A percentile compares a stretch with the other conserved stretches of the same genome.
Evolutionary conservation across 306 rosid species (phyloP).

Genomic region (Medicago lupulina): DNA sequence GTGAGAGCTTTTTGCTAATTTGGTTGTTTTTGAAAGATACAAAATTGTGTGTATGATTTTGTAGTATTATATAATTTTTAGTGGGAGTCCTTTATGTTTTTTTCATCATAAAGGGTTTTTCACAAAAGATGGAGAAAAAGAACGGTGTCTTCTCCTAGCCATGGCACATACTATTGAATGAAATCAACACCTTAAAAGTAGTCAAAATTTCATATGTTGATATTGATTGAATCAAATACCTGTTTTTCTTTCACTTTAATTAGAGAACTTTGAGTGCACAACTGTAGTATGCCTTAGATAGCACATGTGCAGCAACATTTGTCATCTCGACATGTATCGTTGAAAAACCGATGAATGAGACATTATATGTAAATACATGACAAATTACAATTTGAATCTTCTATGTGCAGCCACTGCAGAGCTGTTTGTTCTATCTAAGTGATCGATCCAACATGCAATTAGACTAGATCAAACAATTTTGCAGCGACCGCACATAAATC

Average conservation of each 20-base stretch:
- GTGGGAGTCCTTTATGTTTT: conserved; percentile 43
- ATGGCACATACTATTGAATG: conserved; percentile 9
- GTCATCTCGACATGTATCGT: neutral
- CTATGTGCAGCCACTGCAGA: neutral
- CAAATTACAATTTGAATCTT: neutral
- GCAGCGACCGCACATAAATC: neutral
- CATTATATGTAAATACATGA: neutral
- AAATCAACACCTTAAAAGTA: conserved; percentile 38
- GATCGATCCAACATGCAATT: neutral
- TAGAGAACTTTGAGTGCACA: neutral
- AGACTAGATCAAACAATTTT: neutral
- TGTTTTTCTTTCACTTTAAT: neutral
- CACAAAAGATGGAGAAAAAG: conserved; percentile 39
- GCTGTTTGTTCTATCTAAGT: neutral
- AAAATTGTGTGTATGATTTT: conserved; percentile 45
- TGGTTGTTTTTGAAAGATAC: conserved; percentile 50
- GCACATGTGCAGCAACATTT: too few species aligned
- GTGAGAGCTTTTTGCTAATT: conserved; percentile 37
- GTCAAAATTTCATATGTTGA: conserved; percentile 36
- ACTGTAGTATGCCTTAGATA: too few species aligned
- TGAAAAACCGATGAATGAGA: neutral
- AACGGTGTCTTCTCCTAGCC: conserved; percentile 41
- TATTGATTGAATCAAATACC: neutral
- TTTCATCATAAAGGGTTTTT: conserved; percentile 38
- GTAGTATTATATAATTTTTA: conserved; percentile 37